Evolutionary conservation across 371 early-diverging fungal species (phyloP).

Genomic region (Ordospora pajunii): DNA sequence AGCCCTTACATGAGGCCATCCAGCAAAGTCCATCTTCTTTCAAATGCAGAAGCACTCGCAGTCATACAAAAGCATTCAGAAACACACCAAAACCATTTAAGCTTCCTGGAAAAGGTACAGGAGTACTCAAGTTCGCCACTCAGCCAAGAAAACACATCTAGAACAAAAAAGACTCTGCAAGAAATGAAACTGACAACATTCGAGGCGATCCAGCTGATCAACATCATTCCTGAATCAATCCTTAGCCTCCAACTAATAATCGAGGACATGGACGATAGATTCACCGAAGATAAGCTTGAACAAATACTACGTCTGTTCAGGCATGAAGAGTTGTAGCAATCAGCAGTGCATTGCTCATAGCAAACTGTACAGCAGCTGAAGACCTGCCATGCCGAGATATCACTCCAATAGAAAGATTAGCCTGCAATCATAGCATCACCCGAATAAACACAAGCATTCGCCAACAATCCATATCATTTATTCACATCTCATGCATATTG

Average conservation of each 20-base stretch:
- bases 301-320: conserved; percentile 48
- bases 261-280: conserved; percentile 61
- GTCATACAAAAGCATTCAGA: neutral
- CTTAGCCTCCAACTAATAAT: conserved; percentile 57
- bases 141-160: neutral
- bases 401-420: too few relatives aligned
- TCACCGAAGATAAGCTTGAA: conserved; percentile 48
- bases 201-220: conserved; percentile 56
- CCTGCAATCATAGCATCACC: too few relatives aligned
- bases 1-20: neutral
- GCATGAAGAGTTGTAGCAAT: neutral
- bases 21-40: neutral
- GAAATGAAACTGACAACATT: conserved; percentile 38
- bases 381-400: too few relatives aligned
- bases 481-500: too few relatives aligned
- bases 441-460: too few relatives aligned
- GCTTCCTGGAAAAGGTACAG: neutral
- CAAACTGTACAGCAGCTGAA: too few relatives aligned
- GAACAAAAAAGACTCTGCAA: conserved; percentile 22
- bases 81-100: neutral
- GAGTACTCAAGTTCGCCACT: neutral
- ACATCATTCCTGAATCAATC: conserved; percentile 49
- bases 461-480: too few relatives aligned
- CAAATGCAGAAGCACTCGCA: neutral
- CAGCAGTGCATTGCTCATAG: too few relatives aligned